These are phyloP conservation scores for Collariella sp. DNA, from an alignment of 495 filamentous ascomycete species.

Conservation along the genomic window DNA sequence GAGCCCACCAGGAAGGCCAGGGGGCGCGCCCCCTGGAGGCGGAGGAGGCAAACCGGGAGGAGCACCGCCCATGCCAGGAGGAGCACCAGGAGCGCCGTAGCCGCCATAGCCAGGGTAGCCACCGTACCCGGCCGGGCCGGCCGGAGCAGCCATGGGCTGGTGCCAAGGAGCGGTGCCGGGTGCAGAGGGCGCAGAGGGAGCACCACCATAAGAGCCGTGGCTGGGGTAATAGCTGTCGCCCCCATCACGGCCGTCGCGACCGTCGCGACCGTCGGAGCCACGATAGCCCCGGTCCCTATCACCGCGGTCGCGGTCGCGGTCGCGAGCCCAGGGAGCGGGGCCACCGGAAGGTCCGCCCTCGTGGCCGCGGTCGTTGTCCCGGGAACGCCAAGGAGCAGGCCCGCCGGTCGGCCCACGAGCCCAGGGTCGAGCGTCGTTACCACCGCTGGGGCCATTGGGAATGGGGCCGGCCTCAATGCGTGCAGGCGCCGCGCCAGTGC, in stretches of 20 bases:
- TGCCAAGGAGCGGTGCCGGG: conserved; percentile 64
- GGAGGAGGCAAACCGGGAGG: conserved; percentile 51
- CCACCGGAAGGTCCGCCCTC: conserved; percentile 33
- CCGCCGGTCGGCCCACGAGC: conserved; percentile 81
- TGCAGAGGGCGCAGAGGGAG: conserved; percentile 16
- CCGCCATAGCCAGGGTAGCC: conserved; percentile 49
- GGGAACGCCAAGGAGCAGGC: conserved; percentile 66
- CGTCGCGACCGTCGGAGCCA: conserved; percentile 15
- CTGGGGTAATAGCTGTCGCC: conserved; percentile 45
- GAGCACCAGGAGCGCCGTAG: conserved; percentile 55
- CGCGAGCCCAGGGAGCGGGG: conserved; percentile 49
- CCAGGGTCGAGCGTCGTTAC: conserved; percentile 67
- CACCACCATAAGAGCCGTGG: conserved; percentile 28
- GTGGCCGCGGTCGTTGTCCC: conserved; percentile 35
- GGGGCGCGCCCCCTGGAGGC: conserved; percentile 54
- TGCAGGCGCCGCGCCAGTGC: conserved; percentile 57
- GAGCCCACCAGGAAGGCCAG: conserved; percentile 49
- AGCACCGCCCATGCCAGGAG: conserved; percentile 47
- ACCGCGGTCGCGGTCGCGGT: conserved; percentile 36
- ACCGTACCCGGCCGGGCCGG: conserved; percentile 45
- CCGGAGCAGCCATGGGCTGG: conserved; percentile 48
- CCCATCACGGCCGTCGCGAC: conserved; percentile 16
- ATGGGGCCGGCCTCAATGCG: conserved; percentile 83
- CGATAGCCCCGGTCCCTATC: conserved; percentile 21
- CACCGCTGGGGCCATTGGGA: conserved; percentile 39